Evolutionary conservation across 176 grass and related monocot species (phyloP).

Genomic region (Chrysopogon serrulatus): DNA sequence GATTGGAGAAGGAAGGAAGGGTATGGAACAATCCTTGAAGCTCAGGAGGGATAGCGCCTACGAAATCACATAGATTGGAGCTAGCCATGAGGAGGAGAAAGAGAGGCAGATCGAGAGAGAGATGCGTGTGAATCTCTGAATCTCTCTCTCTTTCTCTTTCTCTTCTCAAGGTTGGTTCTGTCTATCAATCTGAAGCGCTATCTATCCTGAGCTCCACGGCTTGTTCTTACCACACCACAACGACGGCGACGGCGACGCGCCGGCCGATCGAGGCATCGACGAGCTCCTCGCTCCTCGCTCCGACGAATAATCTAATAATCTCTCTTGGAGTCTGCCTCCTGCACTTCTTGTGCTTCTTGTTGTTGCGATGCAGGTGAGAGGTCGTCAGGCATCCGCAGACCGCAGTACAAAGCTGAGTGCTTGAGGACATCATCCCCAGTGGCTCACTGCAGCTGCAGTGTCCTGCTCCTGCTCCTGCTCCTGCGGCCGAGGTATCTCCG

Average conservation of each 20-base stretch:
- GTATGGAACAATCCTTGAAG: slow-evolving; percentile 51
- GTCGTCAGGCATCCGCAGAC: neutral
- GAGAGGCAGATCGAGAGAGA: neutral
- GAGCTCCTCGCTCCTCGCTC: too few species aligned
- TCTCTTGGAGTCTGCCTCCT: neutral
- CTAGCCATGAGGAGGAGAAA: neutral
- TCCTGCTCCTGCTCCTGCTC: neutral
- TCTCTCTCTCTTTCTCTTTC: neutral
- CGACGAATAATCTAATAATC: neutral
- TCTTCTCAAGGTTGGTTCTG: neutral
- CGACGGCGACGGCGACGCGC: neutral
- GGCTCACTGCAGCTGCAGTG: neutral
- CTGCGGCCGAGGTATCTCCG: slow-evolving; percentile 5
- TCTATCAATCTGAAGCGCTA: slow-evolving; percentile 41
- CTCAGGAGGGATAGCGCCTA: slow-evolving; percentile 73
- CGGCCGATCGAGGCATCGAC: neutral
- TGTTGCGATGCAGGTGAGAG: neutral
- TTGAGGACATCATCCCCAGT: neutral
- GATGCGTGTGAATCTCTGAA: neutral
- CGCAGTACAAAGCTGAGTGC: too few species aligned
- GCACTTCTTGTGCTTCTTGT: neutral
- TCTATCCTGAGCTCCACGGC: slow-evolving; percentile 68
- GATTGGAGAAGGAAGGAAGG: slow-evolving; percentile 13
- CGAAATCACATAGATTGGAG: slow-evolving; percentile 18
- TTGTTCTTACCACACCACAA: slow-evolving; percentile 35